Evolutionary conservation across 345 rosid species (phyloP).

Genomic region (Combretum micranthum): DNA sequence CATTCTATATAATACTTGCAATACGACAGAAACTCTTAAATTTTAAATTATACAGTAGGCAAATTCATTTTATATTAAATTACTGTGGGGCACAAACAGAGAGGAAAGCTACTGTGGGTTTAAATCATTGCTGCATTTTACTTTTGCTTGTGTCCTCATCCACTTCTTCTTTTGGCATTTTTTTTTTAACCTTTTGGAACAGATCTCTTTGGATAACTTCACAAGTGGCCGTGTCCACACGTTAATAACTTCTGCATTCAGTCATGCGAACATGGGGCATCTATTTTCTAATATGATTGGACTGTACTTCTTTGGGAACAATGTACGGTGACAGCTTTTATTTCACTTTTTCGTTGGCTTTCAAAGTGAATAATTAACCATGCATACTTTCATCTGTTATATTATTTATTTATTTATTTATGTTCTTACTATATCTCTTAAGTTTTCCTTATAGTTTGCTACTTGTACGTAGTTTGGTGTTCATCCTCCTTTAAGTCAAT

Average conservation of each 20-base stretch:
- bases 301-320: slow-evolving; percentile 80
- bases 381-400: neutral
- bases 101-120: neutral
- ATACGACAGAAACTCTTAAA: too few species aligned
- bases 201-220: slow-evolving; percentile 80
- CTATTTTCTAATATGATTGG: slow-evolving; percentile 79
- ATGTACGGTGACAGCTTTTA: slow-evolving; percentile 35
- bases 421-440: neutral
- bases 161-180: slow-evolving; percentile 17
- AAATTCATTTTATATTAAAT: neutral
- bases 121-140: neutral
- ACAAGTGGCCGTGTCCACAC: slow-evolving; percentile 60
- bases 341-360: slow-evolving; percentile 10
- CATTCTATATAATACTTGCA: too few species aligned
- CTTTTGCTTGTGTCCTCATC: slow-evolving; percentile 6
- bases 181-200: too few species aligned
- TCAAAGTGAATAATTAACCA: neutral
- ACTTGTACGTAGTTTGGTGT: neutral
- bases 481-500: neutral
- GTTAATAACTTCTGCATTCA: slow-evolving; percentile 75
- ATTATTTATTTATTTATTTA: neutral
- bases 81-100: neutral
- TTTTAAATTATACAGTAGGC: too few species aligned
- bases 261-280: slow-evolving; percentile 66
- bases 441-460: neutral